Percentiles rank a stretch among this genome's conserved stretches.
These are phyloP conservation scores for Tagetes erecta DNA, from an alignment of 129 eudicot species.

Conservation along the genomic window DNA sequence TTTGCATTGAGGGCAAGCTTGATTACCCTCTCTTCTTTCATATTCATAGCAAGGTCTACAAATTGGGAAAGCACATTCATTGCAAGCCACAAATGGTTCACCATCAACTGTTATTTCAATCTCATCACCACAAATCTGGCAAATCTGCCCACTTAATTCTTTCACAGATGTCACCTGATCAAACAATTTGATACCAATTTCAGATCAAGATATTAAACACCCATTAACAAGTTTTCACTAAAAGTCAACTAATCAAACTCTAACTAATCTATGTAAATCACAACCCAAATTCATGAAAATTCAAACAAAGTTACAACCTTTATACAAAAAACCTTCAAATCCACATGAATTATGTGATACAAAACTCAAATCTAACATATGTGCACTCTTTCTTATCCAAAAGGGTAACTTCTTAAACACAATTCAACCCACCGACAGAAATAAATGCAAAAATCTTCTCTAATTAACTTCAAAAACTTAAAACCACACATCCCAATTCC, in stretches of 20 bases:
- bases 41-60: conserved; percentile 91
- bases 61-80: conserved; percentile 93
- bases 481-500: not conserved
- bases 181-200: not conserved
- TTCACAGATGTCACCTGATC: conserved; percentile 85
- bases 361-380: conserved; percentile 31
- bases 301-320: conserved; percentile 18
- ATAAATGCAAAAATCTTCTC: conserved; percentile 2
- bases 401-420: conserved; percentile 23
- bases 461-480: not conserved
- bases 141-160: conserved; percentile 82
- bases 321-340: conserved; percentile 5
- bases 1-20: conserved; percentile 96
- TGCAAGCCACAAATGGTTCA: conserved; percentile 90
- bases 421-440: conserved; percentile 37
- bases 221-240: conserved; percentile 1
- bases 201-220: conserved; percentile 36
- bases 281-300: not conserved
- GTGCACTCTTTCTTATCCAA: conserved; percentile 26
- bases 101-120: conserved; percentile 72
- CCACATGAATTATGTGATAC: conserved; percentile 18
- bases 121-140: conserved; percentile 98
- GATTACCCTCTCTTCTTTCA: conserved; percentile 91
- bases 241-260: conserved; percentile 16
- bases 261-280: not conserved